Evolutionary conservation across 306 rosid species (phyloP).

Genomic region (Cicer pinnatifidum): DNA sequence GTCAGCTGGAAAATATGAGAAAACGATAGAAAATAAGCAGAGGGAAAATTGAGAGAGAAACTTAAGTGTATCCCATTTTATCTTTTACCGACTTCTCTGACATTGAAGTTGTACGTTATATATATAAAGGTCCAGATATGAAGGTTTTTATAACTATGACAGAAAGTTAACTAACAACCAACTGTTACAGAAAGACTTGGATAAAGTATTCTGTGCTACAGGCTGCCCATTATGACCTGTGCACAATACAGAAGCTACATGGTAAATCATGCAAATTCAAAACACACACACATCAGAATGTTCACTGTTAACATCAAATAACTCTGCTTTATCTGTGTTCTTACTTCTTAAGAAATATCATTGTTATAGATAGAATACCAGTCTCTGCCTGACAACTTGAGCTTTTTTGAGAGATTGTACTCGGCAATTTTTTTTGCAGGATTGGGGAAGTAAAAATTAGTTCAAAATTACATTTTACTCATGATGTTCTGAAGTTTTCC

Average conservation of each 20-base stretch:
- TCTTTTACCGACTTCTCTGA: no score
- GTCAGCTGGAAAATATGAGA: not conserved
- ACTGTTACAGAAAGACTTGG: not conserved
- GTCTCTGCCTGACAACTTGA: no score
- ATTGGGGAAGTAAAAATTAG: no score
- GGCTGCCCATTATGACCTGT: not conserved
- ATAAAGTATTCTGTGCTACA: not conserved
- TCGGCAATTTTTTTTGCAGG: no score
- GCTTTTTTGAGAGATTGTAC: no score
- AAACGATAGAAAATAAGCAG: not conserved
- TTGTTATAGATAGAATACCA: no score
- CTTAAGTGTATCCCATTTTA: not conserved
- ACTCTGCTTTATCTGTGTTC: not conserved
- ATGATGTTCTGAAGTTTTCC: no score
- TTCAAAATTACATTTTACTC: no score
- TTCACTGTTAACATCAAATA: not conserved
- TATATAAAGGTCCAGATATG: not conserved
- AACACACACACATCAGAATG: not conserved
- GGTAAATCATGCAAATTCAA: not conserved
- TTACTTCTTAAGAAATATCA: no score
- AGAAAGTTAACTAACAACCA: not conserved
- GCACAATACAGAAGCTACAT: not conserved
- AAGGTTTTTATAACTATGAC: not conserved
- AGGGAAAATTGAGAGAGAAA: conserved; percentile 1
- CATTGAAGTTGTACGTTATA: not conserved